These are phyloP conservation scores for Candida taoyuanica DNA, from an alignment of 805 yeast species.

Conservation along the genomic window DNA sequence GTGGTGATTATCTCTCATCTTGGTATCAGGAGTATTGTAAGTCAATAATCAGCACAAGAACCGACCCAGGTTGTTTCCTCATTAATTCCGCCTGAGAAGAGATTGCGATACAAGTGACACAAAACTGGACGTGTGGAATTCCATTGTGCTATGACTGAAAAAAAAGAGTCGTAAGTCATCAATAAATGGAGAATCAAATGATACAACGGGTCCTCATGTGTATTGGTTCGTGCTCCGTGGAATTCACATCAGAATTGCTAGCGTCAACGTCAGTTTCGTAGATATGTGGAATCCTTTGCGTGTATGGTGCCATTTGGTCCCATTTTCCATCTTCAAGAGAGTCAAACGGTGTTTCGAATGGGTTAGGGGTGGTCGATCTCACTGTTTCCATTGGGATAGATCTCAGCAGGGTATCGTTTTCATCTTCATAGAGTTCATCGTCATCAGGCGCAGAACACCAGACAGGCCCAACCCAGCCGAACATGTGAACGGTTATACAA, in stretches of 20 bases:
- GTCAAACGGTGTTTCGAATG: conserved; percentile 1
- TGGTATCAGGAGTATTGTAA: no score
- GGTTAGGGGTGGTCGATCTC: no score
- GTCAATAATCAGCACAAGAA: no score
- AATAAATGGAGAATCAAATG: conserved; percentile 4
- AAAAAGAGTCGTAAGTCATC: no score
- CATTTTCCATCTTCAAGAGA: not conserved
- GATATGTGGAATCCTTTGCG: not conserved
- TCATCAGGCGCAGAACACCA: conserved; percentile 51
- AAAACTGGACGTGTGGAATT: no score
- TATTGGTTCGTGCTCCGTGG: not conserved
- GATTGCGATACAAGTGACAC: no score
- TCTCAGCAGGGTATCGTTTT: no score
- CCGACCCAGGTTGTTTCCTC: no score
- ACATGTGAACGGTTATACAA: conserved; percentile 16
- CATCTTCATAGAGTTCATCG: conserved; percentile 7
- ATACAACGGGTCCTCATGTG: conserved; percentile 3
- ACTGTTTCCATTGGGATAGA: conserved; percentile 1
- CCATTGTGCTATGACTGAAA: no score
- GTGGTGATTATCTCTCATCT: no score
- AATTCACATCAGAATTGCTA: not conserved
- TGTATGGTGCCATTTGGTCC: not conserved
- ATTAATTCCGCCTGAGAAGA: no score
- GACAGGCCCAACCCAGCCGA: conserved; percentile 37
- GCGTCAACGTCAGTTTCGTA: conserved; percentile 1